Base-by-base conservation (phyloP, 1,284 basidiomycete species). In the Moesziomyces parantarcticus region DNA sequence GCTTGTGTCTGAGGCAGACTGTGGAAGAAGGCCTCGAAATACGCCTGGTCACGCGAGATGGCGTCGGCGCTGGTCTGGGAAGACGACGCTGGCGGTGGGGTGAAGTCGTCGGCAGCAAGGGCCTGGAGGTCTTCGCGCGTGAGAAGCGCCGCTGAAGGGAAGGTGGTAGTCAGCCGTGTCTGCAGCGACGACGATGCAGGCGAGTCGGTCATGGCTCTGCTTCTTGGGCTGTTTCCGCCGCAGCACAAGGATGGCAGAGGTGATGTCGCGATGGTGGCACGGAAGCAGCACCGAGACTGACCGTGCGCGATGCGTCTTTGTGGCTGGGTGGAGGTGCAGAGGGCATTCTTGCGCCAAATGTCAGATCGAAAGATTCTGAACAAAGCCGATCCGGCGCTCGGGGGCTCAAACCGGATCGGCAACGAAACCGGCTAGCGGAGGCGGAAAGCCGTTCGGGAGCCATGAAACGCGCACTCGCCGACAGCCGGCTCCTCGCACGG, bases 11-110 rank as follows among this genome's bases (percentile, higher is more conserved):
- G 60, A 2, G 79, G 74, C 1, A 77, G 66, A 0, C 47, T 50
- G 45, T 77, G 66, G 40, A 81, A 52, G 44, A 77, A 62, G 5
- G 79, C 80, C 40, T 78, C 79, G 39, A 80, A 67, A 51, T 49
- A 68, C 1, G 70, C 67, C 14, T 50, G 40, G 10, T 76, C 54
- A 9, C 51, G 25, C 1, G 55, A 41, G 29, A 58, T 49, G 5
- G 59, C 18, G 4, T 58, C 55, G 40, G 57, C 22, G 20, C 18
- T n/a, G 14, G 18, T 36, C 32, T 43, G 23, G 7, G 34, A 47
- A n/a, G 46, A 39, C 44, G 50, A 16, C 42, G 14, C 42, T 21
- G 32, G 65, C 14, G 42, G 46, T 8, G 58, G 22, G 7, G 47
- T 40, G 7, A 65, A 43, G 20, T 63, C 54, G 14, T 65, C 58